Evolutionary conservation across 2,329 filamentous ascomycete species (phyloP), one percentile per base, ranked within the genome.

Genomic region (Claviceps sp.): DNA sequence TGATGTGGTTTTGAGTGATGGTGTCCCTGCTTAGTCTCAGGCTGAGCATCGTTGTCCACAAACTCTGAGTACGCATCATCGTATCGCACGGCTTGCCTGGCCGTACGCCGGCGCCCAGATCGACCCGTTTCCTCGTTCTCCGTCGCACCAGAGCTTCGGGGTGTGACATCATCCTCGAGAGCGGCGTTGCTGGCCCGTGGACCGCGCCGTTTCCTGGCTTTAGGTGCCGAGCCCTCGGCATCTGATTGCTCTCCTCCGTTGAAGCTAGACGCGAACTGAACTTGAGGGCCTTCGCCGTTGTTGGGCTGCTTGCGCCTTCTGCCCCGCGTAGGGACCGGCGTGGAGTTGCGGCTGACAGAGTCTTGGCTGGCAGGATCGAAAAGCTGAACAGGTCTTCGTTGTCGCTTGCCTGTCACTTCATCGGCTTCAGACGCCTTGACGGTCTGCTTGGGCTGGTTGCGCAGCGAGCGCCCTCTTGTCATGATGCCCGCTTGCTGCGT

Each of bases 351-450:
- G 57, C 76, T 79, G 50, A 67, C 64, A 42, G 67, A 64, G 42
- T 75, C 71, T 54, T 76, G 72, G 51, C 71, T 69, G 38, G 75
- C 72, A 40, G 74, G 74, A 45, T 77, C 75, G 44, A 76, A 74
- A 10, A 74, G 57, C 48, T 70, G 70, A 2, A 76, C 73, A 1
- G 75, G 72, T 58, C 75, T 78, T 50, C 76, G 70, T n/a, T 69
- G 67, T 30, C 78, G 70, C 60, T 80, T 81, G 46, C 76, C 75
- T 11, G 71, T 70, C 3, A 76, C 65, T 24, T 75, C 69, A 1
- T 70, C 70, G 16, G 75, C 71, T 58, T 81, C 78, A 11, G 75
- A 74, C n/a, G 77, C 75, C 63, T 80, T 80, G 54, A 73, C 75
- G 3, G 77, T 81, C 58, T 75, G 75, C 61, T 73, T 75, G 6